Evolutionary conservation across 2,329 filamentous ascomycete genomes (phyloP).

Genomic region (Nemania sp.): DNA sequence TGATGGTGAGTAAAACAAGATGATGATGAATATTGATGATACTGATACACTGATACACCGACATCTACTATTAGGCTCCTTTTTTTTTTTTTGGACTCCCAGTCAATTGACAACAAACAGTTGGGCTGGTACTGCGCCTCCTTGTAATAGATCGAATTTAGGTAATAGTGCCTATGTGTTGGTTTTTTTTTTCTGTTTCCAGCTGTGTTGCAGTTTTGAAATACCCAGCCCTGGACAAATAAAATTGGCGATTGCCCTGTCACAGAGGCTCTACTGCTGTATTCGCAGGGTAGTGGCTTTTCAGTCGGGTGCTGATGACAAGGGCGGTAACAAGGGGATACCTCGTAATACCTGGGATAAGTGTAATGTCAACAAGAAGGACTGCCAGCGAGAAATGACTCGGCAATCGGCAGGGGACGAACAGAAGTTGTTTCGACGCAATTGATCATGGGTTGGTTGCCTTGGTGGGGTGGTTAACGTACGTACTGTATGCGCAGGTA

Average conservation of each 20-base stretch:
- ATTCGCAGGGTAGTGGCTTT: conserved; percentile 17
- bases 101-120: conserved; percentile 16
- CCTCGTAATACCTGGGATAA: conserved; percentile 6
- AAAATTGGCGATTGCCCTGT: conserved; percentile 7
- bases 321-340: conserved; percentile 16
- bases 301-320: conserved; percentile 12
- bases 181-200: background rate
- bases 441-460: background rate
- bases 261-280: conserved; percentile 3
- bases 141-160: conserved; percentile 16
- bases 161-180: conserved; percentile 9
- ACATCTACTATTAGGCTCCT: conserved; percentile 19
- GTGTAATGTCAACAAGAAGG: conserved; percentile 1
- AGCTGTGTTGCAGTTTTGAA: background rate
- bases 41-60: no score
- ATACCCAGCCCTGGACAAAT: conserved; percentile 6
- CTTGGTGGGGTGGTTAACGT: background rate
- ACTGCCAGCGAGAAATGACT: conserved; percentile 29
- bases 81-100: background rate
- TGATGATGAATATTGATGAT: background rate
- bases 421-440: conserved; percentile 1
- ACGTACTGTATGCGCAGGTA: no score
- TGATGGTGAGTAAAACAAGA: conserved; percentile 7
- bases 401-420: background rate
- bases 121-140: conserved; percentile 30